A percentile compares a stretch with the other conserved stretches of the same genome.
Conservation (phyloP, 495 filamentous ascomycete genomes). For the Pyrenopolyporus hunteri region DNA sequence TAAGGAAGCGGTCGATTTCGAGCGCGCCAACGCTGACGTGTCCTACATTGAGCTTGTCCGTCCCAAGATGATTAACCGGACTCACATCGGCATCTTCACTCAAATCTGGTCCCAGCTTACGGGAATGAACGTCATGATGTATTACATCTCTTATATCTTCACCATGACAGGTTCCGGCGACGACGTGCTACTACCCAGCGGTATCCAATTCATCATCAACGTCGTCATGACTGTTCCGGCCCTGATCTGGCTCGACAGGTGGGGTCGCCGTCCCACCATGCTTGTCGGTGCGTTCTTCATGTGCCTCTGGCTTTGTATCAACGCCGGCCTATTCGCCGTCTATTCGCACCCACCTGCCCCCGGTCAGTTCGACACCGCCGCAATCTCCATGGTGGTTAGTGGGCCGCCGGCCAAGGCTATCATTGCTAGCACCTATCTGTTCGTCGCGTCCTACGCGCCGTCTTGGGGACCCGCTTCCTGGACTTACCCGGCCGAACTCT, state of each 20-base stretch:
- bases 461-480: conserved; percentile 76
- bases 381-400: conserved; percentile 56
- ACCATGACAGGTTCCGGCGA: conserved; percentile 70
- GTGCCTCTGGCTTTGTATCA: conserved; percentile 71
- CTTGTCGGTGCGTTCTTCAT: conserved; percentile 70
- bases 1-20: conserved; percentile 70
- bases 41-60: conserved; percentile 73
- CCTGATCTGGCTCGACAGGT: conserved; percentile 61
- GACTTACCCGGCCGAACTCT: conserved; percentile 80
- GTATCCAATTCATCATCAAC: conserved; percentile 78
- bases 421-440: conserved; percentile 79
- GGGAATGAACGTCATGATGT: conserved; percentile 89
- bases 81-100: conserved; percentile 74
- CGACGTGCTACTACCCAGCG: conserved; percentile 68
- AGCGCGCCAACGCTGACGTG: conserved; percentile 65
- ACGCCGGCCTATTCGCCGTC: conserved; percentile 68
- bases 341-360: conserved; percentile 49
- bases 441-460: conserved; percentile 76
- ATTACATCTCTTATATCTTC: conserved; percentile 69
- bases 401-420: conserved; percentile 70
- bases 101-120: conserved; percentile 87
- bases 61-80: conserved; percentile 75
- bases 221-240: conserved; percentile 63
- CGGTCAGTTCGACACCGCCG: conserved; percentile 44
- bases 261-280: conserved; percentile 68